Percentiles rank a stretch among this genome's conserved stretches.
These are phyloP conservation scores for Xanthoparmelia taractica DNA, from an alignment of 495 filamentous ascomycete genomes.

Conservation along the genomic window DNA sequence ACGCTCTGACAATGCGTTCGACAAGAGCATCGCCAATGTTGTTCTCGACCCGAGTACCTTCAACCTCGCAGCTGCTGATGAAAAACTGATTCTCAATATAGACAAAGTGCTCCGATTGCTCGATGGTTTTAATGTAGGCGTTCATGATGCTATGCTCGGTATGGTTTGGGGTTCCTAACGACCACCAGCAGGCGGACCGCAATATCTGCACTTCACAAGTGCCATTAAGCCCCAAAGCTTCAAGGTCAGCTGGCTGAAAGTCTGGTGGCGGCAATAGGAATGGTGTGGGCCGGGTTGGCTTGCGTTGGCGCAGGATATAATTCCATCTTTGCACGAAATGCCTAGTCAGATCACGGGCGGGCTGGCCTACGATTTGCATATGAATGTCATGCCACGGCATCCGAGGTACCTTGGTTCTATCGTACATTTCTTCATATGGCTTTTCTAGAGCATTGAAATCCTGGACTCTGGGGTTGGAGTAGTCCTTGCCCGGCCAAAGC, in stretches of 20 bases:
- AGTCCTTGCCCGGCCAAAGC: constrained; percentile 96
- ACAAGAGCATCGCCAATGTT: constrained; percentile 92
- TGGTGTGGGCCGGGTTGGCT: constrained; percentile 87
- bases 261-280: constrained; percentile 92
- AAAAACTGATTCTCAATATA: constrained; percentile 99
- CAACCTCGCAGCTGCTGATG: constrained; percentile 84
- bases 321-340: constrained; percentile 99
- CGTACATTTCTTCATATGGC: constrained; percentile 99
- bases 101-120: constrained; percentile 91
- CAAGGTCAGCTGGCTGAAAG: constrained; percentile 74
- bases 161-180: constrained; percentile 71
- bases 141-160: constrained; percentile 92
- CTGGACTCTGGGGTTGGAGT: constrained; percentile 89
- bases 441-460: constrained; percentile 93
- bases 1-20: constrained; percentile 78
- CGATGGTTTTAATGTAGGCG: constrained; percentile 90
- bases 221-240: constrained; percentile 78
- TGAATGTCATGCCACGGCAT: constrained; percentile 99
- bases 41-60: constrained; percentile 83
- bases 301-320: constrained; percentile 87
- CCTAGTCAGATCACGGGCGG: constrained; percentile 84
- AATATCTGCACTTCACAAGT: constrained; percentile 96
- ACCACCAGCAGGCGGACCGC: constrained; percentile 85
- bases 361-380: constrained; percentile 97
- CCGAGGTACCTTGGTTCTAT: constrained; percentile 72